These are phyloP conservation scores for Amoebophrya sp. DNA, from an alignment of 169 alveolate species.

Conservation along the genomic window DNA sequence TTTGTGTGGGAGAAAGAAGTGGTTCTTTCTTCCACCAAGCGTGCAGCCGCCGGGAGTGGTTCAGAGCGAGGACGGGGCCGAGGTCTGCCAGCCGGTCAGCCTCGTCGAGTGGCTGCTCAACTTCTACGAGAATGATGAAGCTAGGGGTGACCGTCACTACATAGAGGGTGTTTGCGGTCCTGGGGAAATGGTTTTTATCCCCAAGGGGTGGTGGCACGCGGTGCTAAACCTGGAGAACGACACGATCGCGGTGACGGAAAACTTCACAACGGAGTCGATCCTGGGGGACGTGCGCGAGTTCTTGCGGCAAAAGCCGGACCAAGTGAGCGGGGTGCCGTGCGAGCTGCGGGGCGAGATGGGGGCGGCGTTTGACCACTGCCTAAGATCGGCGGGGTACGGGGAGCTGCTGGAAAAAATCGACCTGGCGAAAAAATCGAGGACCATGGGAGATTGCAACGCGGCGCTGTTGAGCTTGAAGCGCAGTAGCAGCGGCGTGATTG, in stretches of 20 bases:
- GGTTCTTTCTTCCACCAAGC: slow-evolving; percentile 3
- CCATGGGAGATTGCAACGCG: too few relatives aligned
- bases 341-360: background rate
- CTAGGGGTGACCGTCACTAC: too few relatives aligned
- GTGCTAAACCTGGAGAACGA: slow-evolving; percentile 16
- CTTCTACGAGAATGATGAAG: background rate
- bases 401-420: too few relatives aligned
- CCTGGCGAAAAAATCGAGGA: too few relatives aligned
- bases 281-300: background rate
- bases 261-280: background rate
- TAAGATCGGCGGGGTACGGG: too few relatives aligned
- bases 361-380: background rate
- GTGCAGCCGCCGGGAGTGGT: background rate
- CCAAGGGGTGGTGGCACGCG: slow-evolving; percentile 19
- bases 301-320: background rate
- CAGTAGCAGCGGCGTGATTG: too few relatives aligned
- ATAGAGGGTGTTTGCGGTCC: background rate
- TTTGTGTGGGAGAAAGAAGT: background rate
- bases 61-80: background rate
- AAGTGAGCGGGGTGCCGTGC: background rate
- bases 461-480: too few relatives aligned
- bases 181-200: background rate
- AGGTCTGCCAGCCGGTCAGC: slow-evolving; percentile 12
- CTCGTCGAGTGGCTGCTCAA: slow-evolving; percentile 17
- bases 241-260: slow-evolving; percentile 13